Conservation (phyloP, 2,329 filamentous ascomycete species). For the Claviceps paspali region DNA sequence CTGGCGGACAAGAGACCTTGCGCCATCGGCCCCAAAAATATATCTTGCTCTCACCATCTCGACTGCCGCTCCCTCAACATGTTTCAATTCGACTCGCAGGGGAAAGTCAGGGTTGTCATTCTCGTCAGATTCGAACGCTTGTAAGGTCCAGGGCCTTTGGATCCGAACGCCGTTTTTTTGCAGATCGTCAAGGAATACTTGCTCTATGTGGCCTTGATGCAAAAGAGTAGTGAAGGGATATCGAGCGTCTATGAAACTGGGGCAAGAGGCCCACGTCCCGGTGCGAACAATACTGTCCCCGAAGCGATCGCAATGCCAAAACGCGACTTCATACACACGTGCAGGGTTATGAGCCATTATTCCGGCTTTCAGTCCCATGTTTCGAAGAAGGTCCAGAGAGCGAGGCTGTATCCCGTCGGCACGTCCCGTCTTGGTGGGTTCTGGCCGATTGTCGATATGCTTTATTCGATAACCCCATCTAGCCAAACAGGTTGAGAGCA, state of each 20-base stretch:
- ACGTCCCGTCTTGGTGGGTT: constrained; percentile 71
- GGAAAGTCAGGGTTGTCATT: constrained; percentile 50
- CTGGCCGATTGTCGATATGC: constrained; percentile 80
- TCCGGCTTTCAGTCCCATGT: constrained; percentile 75
- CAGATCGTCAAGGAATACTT: constrained; percentile 52
- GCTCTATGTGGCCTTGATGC: constrained; percentile 58
- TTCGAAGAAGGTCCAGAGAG: constrained; percentile 71
- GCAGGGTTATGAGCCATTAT: constrained; percentile 83
- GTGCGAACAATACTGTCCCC: constrained; percentile 46
- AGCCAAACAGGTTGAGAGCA: constrained; percentile 75
- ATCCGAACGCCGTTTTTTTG: constrained; percentile 44
- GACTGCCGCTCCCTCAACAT: constrained; percentile 54
- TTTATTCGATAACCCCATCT: constrained; percentile 93
- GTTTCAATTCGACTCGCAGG: constrained; percentile 62
- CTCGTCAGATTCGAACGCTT: constrained; percentile 43
- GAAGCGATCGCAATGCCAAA: constrained; percentile 49
- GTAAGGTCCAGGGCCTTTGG: constrained; percentile 51
- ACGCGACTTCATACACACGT: constrained; percentile 65
- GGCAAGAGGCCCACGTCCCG: constrained; percentile 74
- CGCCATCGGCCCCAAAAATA: constrained; percentile 56
- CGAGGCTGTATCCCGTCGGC: constrained; percentile 87
- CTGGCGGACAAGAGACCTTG: constrained; percentile 49
- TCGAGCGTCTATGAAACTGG: constrained; percentile 61
- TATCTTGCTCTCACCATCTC: constrained; percentile 58
- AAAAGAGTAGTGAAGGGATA: constrained; percentile 57